Percentiles rank a stretch among this genome's conserved stretches.
Conservation (phyloP, 192 early-diverging fungal species). For the Dissophora ornata region DNA sequence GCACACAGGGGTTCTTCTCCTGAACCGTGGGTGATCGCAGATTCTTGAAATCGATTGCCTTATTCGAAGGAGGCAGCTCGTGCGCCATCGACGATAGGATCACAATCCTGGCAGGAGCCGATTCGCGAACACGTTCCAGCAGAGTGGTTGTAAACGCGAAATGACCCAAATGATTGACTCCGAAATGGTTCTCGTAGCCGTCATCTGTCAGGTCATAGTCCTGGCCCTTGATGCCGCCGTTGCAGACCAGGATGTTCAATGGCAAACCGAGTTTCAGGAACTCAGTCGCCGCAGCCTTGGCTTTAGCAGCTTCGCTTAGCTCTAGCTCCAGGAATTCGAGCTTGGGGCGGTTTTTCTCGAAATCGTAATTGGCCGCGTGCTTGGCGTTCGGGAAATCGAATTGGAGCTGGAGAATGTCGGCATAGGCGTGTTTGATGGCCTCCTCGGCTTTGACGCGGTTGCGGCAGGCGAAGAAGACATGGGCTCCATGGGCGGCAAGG, state of each 20-base stretch:
- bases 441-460: conserved; percentile 1
- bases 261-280: conserved; percentile 52
- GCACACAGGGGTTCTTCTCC: background rate
- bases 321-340: conserved; percentile 54
- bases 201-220: conserved; percentile 43
- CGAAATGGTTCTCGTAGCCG: conserved; percentile 59
- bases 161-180: conserved; percentile 59
- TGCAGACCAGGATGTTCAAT: conserved; percentile 61
- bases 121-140: conserved; percentile 42
- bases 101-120: conserved; percentile 58
- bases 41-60: conserved; percentile 51
- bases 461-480: conserved; percentile 1
- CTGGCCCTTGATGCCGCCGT: conserved; percentile 39
- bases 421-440: conserved; percentile 25
- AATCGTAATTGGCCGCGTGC: no score
- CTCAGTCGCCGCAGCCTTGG: conserved; percentile 21
- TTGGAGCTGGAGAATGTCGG: conserved; percentile 26
- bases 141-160: conserved; percentile 50
- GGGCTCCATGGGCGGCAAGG: conserved; percentile 26
- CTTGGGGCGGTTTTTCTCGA: no score
- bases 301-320: conserved; percentile 16
- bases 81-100: conserved; percentile 37
- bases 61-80: background rate
- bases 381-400: conserved; percentile 8
- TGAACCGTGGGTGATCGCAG: conserved; percentile 32